Evolutionary conservation across 192 early-diverging fungal genomes (phyloP).

Genomic region (Gamsiella multidivaricata): DNA sequence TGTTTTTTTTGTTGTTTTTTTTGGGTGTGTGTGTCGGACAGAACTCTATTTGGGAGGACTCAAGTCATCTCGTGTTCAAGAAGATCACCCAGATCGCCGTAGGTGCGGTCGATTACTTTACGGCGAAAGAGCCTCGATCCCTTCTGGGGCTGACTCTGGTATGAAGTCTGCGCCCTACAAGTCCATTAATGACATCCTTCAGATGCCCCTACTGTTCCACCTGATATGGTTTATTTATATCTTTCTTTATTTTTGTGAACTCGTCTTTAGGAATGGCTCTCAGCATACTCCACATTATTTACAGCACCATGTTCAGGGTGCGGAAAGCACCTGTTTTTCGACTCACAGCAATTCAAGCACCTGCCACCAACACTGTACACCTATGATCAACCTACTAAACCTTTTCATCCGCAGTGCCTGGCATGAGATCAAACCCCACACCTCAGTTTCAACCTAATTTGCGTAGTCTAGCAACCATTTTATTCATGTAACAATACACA

Average conservation of each 20-base stretch:
- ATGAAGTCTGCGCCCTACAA: background rate
- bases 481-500: background rate
- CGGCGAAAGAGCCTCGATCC: slow-evolving; percentile 24
- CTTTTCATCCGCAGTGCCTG: slow-evolving; percentile 39
- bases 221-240: background rate
- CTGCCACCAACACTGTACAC: slow-evolving; percentile 59
- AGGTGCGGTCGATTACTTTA: slow-evolving; percentile 49
- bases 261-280: slow-evolving; percentile 58
- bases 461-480: no score
- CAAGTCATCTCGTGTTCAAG: slow-evolving; percentile 55
- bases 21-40: background rate
- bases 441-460: no score
- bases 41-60: slow-evolving; percentile 49
- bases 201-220: no score
- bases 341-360: slow-evolving; percentile 61
- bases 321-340: slow-evolving; percentile 56
- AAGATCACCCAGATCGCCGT: slow-evolving; percentile 54
- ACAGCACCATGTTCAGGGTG: slow-evolving; percentile 54
- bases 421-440: slow-evolving; percentile 9
- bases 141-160: slow-evolving; percentile 51
- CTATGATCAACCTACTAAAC: slow-evolving; percentile 22
- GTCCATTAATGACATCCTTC: background rate
- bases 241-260: background rate
- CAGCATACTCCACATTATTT: slow-evolving; percentile 49
- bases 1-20: background rate